Evolutionary conservation across 208 protist genomes (phyloP).

Genomic region (Novymonas esmeraldas): DNA sequence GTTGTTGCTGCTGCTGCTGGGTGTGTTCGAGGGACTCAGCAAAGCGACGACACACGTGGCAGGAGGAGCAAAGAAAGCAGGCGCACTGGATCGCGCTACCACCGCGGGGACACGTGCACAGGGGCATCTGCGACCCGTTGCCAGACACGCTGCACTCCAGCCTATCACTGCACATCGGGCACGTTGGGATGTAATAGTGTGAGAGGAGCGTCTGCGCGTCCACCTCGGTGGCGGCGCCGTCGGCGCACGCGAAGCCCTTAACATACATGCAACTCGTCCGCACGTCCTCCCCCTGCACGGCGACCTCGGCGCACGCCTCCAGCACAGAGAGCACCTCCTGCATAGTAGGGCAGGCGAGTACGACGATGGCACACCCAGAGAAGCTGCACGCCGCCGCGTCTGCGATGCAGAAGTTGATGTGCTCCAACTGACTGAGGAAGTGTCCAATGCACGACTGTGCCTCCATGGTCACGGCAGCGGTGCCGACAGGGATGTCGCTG

Average conservation of each 20-base stretch:
- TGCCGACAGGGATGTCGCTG: neutral
- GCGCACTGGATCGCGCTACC: constrained; percentile 38
- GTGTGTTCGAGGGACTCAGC: constrained; percentile 21
- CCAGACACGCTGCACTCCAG: constrained; percentile 76
- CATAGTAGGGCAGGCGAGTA: constrained; percentile 51
- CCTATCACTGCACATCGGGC: constrained; percentile 75
- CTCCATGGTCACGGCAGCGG: constrained; percentile 13
- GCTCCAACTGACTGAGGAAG: constrained; percentile 30
- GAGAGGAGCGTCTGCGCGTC: constrained; percentile 16
- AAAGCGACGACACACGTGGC: constrained; percentile 61
- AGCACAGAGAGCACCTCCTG: constrained; percentile 52
- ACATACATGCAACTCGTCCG: constrained; percentile 46
- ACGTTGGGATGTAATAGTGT: constrained; percentile 84
- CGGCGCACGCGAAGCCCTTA: constrained; percentile 38
- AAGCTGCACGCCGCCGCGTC: constrained; percentile 59
- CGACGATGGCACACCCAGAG: constrained; percentile 49
- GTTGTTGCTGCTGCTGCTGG: constrained; percentile 20
- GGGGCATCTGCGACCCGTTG: constrained; percentile 33
- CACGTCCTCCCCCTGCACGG: constrained; percentile 30
- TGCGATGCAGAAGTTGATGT: constrained; percentile 28
- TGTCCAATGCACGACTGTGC: constrained; percentile 42
- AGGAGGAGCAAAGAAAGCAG: constrained; percentile 60
- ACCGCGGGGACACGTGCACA: constrained; percentile 42
- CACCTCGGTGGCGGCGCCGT: constrained; percentile 4
- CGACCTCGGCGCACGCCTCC: constrained; percentile 39